phyloP scores from a whole-genome alignment of 768 basidiomycete species.

The Suillus lakei region DNA sequence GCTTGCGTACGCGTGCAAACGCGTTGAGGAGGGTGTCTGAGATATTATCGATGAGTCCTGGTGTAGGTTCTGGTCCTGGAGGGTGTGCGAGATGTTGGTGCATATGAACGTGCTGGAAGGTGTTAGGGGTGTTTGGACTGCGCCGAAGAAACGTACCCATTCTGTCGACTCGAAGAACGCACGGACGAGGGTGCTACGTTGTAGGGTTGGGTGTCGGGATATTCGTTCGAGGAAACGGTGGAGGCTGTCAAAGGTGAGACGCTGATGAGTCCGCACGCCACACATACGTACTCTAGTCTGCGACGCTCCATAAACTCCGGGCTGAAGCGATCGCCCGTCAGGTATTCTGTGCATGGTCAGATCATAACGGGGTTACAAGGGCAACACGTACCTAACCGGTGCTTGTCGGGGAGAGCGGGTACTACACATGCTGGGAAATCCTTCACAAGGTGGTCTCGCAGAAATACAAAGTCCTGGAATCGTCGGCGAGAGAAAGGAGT shows the following conservation, averaged over 20 bases:
- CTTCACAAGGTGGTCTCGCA: conserved; percentile 84
- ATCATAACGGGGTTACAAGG: neutral
- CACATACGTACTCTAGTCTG: conserved; percentile 74
- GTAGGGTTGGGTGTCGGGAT: conserved; percentile 92
- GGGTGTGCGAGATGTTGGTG: conserved; percentile 95
- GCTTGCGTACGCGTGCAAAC: conserved; percentile 94
- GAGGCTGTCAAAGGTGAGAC: conserved; percentile 54
- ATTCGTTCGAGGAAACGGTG: conserved; percentile 92
- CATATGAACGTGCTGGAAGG: conserved; percentile 87
- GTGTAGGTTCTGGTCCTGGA: conserved; percentile 77
- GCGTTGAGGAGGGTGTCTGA: conserved; percentile 97
- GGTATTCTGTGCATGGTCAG: conserved; percentile 69
- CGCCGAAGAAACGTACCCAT: conserved; percentile 71
- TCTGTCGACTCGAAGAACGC: conserved; percentile 97
- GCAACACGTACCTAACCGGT: conserved; percentile 78
- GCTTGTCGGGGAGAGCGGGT: conserved; percentile 95
- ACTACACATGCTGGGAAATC: conserved; percentile 99
- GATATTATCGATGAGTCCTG: conserved; percentile 89
- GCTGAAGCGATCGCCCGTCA: conserved; percentile 97
- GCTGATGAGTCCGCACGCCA: neutral
- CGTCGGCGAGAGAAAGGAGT: conserved; percentile 82
- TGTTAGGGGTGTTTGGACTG: conserved; percentile 9
- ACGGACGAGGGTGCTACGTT: conserved; percentile 87
- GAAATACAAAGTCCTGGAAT: conserved; percentile 96
- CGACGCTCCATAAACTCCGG: conserved; percentile 96